Evolutionary conservation across 345 rosid genomes (phyloP).

Genomic region (Pugionium dolabratum): DNA sequence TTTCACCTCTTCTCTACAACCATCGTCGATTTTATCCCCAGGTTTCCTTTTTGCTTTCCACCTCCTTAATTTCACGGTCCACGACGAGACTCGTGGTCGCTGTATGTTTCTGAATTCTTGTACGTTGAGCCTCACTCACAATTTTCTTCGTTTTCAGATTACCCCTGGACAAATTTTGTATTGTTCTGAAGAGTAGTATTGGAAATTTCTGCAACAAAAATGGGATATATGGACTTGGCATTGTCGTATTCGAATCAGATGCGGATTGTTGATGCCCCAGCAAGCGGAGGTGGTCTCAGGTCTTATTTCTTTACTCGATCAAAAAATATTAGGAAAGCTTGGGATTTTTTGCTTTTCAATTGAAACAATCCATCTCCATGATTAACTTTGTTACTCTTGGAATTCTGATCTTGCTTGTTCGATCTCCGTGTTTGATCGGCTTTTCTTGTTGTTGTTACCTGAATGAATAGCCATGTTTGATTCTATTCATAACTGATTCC

Average conservation of each 20-base stretch:
- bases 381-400: background rate
- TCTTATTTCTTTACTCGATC: conserved; percentile 21
- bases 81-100: too few species aligned
- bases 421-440: too few species aligned
- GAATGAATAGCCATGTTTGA: background rate
- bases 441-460: background rate
- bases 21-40: background rate
- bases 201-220: background rate
- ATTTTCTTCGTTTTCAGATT: too few species aligned
- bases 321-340: background rate
- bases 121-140: too few species aligned
- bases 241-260: conserved; percentile 28
- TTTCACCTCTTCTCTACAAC: background rate
- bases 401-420: too few species aligned
- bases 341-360: background rate
- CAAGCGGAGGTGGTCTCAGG: conserved; percentile 96
- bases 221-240: conserved; percentile 40
- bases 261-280: conserved; percentile 60
- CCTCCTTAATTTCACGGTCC: too few species aligned
- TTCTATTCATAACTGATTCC: conserved; percentile 5
- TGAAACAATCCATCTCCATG: background rate
- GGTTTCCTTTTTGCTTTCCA: too few species aligned
- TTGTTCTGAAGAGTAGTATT: background rate
- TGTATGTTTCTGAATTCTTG: too few species aligned
- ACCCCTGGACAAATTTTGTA: too few species aligned